Evolutionary conservation across 2,329 filamentous ascomycete genomes (phyloP).

Genomic region (Periconia macrospinosa): DNA sequence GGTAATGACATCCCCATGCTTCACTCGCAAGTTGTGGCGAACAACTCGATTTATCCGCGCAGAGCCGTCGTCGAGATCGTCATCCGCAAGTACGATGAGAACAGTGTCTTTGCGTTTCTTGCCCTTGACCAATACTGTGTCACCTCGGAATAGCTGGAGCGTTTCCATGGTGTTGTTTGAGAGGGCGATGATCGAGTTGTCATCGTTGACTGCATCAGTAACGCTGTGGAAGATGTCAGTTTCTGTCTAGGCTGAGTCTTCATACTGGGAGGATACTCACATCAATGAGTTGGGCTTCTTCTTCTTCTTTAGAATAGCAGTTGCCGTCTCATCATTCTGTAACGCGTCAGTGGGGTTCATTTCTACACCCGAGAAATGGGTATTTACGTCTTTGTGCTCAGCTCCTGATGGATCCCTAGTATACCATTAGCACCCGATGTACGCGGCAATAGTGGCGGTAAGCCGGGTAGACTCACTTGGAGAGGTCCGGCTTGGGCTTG

Average conservation of each 20-base stretch:
- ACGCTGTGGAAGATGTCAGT: slow-evolving; percentile 65
- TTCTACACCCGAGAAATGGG: slow-evolving; percentile 10
- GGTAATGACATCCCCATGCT: slow-evolving; percentile 97
- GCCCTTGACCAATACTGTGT: slow-evolving; percentile 96
- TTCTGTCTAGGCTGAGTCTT: not conserved
- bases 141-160: slow-evolving; percentile 96
- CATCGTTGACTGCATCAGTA: slow-evolving; percentile 97
- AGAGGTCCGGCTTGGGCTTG: slow-evolving; percentile 53
- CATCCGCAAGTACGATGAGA: slow-evolving; percentile 93
- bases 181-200: slow-evolving; percentile 98
- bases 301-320: slow-evolving; percentile 99
- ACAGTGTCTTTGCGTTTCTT: slow-evolving; percentile 99
- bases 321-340: slow-evolving; percentile 86
- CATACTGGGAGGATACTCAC: slow-evolving; percentile 56
- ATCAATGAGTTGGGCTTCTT: slow-evolving; percentile 99
- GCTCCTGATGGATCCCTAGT: slow-evolving; percentile 84
- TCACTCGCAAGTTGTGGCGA: slow-evolving; percentile 95
- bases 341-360: slow-evolving; percentile 34
- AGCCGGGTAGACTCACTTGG: slow-evolving; percentile 41
- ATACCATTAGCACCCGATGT: slow-evolving; percentile 44
- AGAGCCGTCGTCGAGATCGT: slow-evolving; percentile 96
- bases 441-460: slow-evolving; percentile 7
- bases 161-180: slow-evolving; percentile 99
- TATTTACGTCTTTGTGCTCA: slow-evolving; percentile 75
- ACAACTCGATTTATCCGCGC: slow-evolving; percentile 98